Evolutionary conservation across 2,329 filamentous ascomycete genomes (phyloP).

Genomic region (Monosporascus sp.): DNA sequence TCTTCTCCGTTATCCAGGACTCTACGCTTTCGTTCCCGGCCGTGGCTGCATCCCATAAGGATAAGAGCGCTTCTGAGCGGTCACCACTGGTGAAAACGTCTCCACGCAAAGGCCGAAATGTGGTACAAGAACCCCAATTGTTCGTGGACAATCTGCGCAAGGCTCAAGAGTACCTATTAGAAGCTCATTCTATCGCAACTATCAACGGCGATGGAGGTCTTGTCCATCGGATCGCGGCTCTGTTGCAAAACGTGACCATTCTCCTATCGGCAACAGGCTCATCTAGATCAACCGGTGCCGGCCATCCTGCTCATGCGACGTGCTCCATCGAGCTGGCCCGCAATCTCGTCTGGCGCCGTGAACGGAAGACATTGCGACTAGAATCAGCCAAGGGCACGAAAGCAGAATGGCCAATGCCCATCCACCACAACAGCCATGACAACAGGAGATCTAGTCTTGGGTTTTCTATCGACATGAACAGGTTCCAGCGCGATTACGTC

Average conservation of each 20-base stretch:
- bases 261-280: constrained; percentile 58
- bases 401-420: constrained; percentile 30
- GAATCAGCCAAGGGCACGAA: constrained; percentile 30
- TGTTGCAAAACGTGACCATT: constrained; percentile 61
- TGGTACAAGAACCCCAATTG: constrained; percentile 26
- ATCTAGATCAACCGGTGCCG: constrained; percentile 37
- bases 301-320: constrained; percentile 53
- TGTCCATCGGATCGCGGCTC: constrained; percentile 57
- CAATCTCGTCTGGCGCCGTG: constrained; percentile 62
- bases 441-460: constrained; percentile 39
- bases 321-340: constrained; percentile 65
- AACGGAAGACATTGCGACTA: constrained; percentile 48
- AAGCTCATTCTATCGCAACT: constrained; percentile 55
- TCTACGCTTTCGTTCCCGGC: constrained; percentile 86
- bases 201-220: constrained; percentile 51
- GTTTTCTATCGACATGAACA: constrained; percentile 46
- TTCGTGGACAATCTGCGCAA: constrained; percentile 58
- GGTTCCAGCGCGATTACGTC: constrained; percentile 75
- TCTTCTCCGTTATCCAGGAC: constrained; percentile 86
- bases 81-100: constrained; percentile 30
- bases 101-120: constrained; percentile 22
- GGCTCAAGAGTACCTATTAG: constrained; percentile 60
- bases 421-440: constrained; percentile 17
- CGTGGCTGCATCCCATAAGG: constrained; percentile 39
- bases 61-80: constrained; percentile 33